These are phyloP conservation scores for Hypoxylon sp. DNA, from an alignment of 2,329 filamentous ascomycete species.

Conservation along the genomic window DNA sequence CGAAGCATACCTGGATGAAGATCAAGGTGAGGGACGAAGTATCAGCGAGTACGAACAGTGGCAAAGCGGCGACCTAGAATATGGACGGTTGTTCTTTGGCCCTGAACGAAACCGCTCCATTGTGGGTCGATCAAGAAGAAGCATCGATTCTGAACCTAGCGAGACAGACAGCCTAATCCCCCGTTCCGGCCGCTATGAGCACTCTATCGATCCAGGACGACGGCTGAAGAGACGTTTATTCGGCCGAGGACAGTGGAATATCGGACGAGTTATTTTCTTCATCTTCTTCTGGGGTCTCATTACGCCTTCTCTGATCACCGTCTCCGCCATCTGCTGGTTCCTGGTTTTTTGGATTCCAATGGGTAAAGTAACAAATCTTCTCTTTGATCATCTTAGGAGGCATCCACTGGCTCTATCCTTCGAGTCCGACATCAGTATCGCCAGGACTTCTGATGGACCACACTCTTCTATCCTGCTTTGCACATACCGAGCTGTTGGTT, in stretches of 20 bases:
- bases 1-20: constrained; percentile 93
- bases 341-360: constrained; percentile 98
- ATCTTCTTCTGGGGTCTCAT: constrained; percentile 95
- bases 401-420: constrained; percentile 95
- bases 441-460: constrained; percentile 77
- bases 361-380: constrained; percentile 91
- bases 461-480: constrained; percentile 92
- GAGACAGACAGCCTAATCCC: constrained; percentile 93
- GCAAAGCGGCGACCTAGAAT: constrained; percentile 97
- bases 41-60: constrained; percentile 99
- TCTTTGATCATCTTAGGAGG: constrained; percentile 91
- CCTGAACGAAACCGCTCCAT: constrained; percentile 83
- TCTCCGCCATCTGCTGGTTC: constrained; percentile 93
- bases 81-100: constrained; percentile 95
- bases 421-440: constrained; percentile 84
- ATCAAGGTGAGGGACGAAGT: constrained; percentile 94
- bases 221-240: constrained; percentile 87
- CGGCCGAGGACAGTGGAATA: constrained; percentile 94
- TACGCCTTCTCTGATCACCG: constrained; percentile 86
- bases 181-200: constrained; percentile 67
- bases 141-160: constrained; percentile 85
- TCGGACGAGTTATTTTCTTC: constrained; percentile 96
- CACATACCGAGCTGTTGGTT: constrained; percentile 94
- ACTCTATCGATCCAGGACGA: constrained; percentile 55
- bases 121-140: constrained; percentile 87